Conservation (phyloP, 1,139 yeast species). For the Yamadazyma diospyri region DNA sequence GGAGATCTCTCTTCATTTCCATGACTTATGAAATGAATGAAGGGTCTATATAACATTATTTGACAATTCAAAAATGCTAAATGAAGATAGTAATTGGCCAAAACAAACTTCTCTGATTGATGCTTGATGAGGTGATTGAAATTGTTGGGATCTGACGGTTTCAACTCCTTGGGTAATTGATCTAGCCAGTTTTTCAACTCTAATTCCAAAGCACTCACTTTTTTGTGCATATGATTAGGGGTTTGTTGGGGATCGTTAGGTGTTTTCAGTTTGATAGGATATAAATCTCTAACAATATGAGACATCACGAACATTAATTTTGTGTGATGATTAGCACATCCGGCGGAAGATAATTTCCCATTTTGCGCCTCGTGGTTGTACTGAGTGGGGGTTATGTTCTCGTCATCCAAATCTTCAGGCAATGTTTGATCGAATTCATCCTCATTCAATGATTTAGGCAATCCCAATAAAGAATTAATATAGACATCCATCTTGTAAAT, state of each 20-base stretch:
- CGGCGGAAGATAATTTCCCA: conserved; percentile 63
- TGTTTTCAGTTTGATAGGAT: conserved; percentile 34
- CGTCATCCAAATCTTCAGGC: conserved; percentile 85
- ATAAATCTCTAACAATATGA: conserved; percentile 40
- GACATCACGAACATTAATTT: conserved; percentile 52
- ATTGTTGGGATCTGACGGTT: conserved; percentile 60
- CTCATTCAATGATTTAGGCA: conserved; percentile 72
- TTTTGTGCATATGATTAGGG: conserved; percentile 49
- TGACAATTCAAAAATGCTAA: conserved; percentile 80
- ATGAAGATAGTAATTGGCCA: conserved; percentile 76
- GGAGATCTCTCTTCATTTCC: conserved; percentile 39
- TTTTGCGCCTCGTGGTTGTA: conserved; percentile 37
- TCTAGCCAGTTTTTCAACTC: conserved; percentile 77
- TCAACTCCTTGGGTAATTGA: conserved; percentile 65
- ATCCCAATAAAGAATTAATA: conserved; percentile 83
- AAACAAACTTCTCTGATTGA: conserved; percentile 50
- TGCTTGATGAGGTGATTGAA: conserved; percentile 7
- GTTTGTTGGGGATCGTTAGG: conserved; percentile 13
- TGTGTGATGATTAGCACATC: conserved; percentile 85
- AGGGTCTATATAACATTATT: conserved; percentile 84
- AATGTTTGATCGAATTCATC: conserved; percentile 88
- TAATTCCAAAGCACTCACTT: conserved; percentile 68
- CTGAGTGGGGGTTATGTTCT: conserved; percentile 68
- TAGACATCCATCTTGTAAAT: conserved; percentile 90
- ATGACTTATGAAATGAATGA: conserved; percentile 72